Base-by-base conservation (phyloP, 2,329 filamentous ascomycete genomes). In the Cladophialophora carrionii region DNA sequence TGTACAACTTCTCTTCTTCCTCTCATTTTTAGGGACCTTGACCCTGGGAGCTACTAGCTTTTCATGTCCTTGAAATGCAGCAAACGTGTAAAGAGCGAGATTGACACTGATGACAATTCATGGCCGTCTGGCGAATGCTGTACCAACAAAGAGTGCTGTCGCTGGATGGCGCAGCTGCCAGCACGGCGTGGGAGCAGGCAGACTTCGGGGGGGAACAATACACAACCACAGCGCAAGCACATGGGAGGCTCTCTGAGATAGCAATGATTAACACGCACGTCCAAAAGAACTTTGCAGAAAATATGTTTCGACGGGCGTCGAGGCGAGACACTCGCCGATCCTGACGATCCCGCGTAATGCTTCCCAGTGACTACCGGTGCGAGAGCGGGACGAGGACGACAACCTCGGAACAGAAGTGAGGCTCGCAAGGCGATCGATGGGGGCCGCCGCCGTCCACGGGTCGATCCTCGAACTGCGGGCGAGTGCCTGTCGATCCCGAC, bases 1-100 rank as follows among this genome's bases (percentile, higher is more conserved):
- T 58, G 57, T 67, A 64, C 61, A 64, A 63, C 31, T 64, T 62
- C 54, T 65, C 54, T 65, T 65, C 63, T 62, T 56, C 12, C 54
- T 59, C 48, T 62, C 63, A 43, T 61, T 59, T 56, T 34, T 41
- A 43, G 49, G 57, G 57, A 37, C 62, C 26, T 53, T 46, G 41
- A 56, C 51, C 51, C 29, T 52, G 12, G 22, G 26, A 57, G 26
- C 57, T 54, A 55, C 48, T 49, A 52, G 26, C 49, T 37, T 56
- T 52, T 63, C 49, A 17, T 58, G 51, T 55, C 52, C 34, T 51
- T 29, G 52, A 52, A 52, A 61, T 61, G 48, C 56, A 53, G 54
- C 56, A 43, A 43, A 61, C 51, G 53, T 57, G 53, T 57, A 59
- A 56, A 54, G 32, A 63, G 48, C 24, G 57, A 53, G 46, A 58